These are phyloP conservation scores for Vigna reflexopilosa DNA, from an alignment of 306 rosid genomes.

Conservation along the genomic window DNA sequence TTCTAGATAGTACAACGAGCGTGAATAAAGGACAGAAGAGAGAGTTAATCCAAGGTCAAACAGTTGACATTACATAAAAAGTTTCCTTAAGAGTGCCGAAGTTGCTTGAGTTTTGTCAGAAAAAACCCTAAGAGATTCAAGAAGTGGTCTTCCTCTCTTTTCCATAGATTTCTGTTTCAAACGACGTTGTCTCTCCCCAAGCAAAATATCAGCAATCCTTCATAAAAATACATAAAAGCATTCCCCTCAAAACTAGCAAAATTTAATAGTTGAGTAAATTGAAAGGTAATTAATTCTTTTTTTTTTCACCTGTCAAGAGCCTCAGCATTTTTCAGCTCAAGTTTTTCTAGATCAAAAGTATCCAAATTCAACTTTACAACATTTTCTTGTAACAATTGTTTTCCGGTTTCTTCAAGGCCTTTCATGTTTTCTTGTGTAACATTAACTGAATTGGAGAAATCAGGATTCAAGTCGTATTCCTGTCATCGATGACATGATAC, in stretches of 20 bases:
- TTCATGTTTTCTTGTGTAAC: neutral
- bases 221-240: neutral
- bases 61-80: too few relatives aligned
- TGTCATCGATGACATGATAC: neutral
- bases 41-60: too few relatives aligned
- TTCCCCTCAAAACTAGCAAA: neutral
- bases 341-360: neutral
- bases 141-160: constrained; percentile 1
- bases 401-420: neutral
- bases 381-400: neutral
- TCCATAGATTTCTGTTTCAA: constrained; percentile 19
- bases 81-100: neutral
- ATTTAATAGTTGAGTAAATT: too few relatives aligned
- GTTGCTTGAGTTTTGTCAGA: neutral
- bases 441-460: fast-evolving
- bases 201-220: constrained; percentile 28
- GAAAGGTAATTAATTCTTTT: too few relatives aligned
- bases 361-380: neutral
- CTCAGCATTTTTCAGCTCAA: neutral
- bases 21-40: too few relatives aligned
- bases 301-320: neutral
- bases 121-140: neutral
- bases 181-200: constrained; percentile 6
- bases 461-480: neutral
- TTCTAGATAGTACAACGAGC: too few relatives aligned